phyloP scores from a whole-genome alignment of 345 rosid species.

The Populus davidiana region DNA sequence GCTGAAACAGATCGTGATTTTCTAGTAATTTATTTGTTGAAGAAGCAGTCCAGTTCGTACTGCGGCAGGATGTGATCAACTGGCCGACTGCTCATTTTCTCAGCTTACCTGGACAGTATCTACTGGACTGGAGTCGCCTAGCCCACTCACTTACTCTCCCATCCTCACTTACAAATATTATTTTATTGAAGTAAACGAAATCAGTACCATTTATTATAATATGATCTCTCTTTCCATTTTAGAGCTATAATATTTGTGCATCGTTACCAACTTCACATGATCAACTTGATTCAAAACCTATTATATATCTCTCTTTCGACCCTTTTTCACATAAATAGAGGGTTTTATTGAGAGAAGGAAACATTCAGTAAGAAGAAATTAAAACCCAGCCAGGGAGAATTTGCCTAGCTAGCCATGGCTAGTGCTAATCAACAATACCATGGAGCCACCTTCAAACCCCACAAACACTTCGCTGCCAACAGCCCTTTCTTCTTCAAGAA shows the following conservation, averaged over 20 bases:
- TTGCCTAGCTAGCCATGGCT: conserved; percentile 19
- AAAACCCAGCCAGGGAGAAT: background rate
- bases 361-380: background rate
- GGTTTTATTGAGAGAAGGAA: background rate
- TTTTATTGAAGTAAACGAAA: background rate
- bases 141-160: background rate
- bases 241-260: background rate
- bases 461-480: conserved; percentile 4
- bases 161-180: background rate
- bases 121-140: background rate
- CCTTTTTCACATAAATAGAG: background rate
- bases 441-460: conserved; percentile 21
- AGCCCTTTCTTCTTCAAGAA: conserved; percentile 14
- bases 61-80: background rate
- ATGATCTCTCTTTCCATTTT: no score
- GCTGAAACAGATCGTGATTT: background rate
- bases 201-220: background rate
- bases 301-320: background rate
- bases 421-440: background rate
- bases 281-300: conserved; percentile 7
- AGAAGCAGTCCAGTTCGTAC: background rate
- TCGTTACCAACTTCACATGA: background rate
- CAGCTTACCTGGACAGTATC: background rate
- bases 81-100: background rate
- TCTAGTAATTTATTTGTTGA: background rate